These are phyloP conservation scores for Jaltomata sinuosa DNA, from an alignment of 257 asterid genomes.

Conservation along the genomic window DNA sequence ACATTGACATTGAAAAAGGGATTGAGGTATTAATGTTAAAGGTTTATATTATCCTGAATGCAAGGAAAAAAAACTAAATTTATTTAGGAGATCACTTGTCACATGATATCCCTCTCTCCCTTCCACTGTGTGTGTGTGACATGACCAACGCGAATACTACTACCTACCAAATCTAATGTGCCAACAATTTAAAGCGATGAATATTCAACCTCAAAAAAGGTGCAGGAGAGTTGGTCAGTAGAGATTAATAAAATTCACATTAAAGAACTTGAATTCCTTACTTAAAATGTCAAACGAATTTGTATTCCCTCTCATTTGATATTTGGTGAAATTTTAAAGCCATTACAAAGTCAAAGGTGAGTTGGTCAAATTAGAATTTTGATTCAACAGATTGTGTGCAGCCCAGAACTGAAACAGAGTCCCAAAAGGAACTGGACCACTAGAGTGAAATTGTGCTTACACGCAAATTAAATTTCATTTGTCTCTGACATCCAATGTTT, in stretches of 20 bases:
- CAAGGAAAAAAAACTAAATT: not conserved
- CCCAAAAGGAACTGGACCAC: not conserved
- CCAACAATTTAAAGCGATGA: not conserved
- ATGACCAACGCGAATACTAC: not conserved
- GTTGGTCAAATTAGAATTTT: not conserved
- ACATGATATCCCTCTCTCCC: not conserved
- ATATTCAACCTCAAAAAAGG: not conserved
- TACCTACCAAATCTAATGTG: not conserved
- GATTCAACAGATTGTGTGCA: not conserved
- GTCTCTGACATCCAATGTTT: not conserved
- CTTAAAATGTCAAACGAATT: not conserved
- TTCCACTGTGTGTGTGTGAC: not conserved
- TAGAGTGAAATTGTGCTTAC: not conserved
- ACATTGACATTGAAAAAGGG: not conserved
- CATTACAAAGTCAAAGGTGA: not conserved
- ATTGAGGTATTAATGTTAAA: not conserved
- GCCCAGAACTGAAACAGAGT: not conserved
- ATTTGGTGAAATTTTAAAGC: not conserved
- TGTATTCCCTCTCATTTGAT: not conserved
- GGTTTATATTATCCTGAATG: not conserved
- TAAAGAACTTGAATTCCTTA: not conserved
- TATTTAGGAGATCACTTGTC: not conserved
- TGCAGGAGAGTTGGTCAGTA: not conserved
- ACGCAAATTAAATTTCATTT: not conserved
- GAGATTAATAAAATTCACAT: not conserved